Evolutionary conservation across 2,329 filamentous ascomycete genomes (phyloP).

Genomic region (Colletotrichum sp.): DNA sequence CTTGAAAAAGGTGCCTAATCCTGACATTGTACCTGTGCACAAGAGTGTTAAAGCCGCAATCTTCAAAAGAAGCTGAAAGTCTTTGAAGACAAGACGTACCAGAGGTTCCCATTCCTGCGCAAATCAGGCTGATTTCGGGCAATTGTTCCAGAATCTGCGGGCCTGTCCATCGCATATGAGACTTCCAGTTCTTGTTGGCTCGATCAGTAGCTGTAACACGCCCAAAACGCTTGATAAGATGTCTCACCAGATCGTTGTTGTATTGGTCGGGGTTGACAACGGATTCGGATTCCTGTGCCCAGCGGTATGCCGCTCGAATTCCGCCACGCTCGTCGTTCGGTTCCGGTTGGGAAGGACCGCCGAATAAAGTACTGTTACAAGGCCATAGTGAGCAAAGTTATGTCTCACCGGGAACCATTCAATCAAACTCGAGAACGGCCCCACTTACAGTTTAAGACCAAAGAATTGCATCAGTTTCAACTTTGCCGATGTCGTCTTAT

Average conservation of each 20-base stretch:
- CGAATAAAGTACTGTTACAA: slow-evolving; percentile 53
- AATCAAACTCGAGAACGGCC: neutral
- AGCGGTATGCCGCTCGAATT: slow-evolving; percentile 50
- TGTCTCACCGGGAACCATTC: neutral
- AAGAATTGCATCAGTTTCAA: slow-evolving; percentile 64
- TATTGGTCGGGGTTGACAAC: slow-evolving; percentile 62
- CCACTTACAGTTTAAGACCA: slow-evolving; percentile 55
- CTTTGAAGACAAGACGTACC: slow-evolving; percentile 35
- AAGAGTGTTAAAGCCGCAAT: neutral
- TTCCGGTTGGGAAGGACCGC: slow-evolving; percentile 63
- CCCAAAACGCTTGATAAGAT: neutral
- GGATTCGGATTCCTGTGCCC: slow-evolving; percentile 44
- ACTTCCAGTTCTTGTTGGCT: slow-evolving; percentile 50
- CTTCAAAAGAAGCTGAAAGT: neutral
- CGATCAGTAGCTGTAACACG: neutral
- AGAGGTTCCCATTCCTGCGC: slow-evolving; percentile 62
- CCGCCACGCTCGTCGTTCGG: slow-evolving; percentile 57
- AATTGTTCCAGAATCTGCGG: slow-evolving; percentile 63
- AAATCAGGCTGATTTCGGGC: slow-evolving; percentile 62
- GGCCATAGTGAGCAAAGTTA: neutral
- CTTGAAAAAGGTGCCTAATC: slow-evolving; percentile 56
- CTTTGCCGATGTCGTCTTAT: slow-evolving; percentile 61
- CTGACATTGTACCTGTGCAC: slow-evolving; percentile 47
- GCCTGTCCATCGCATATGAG: slow-evolving; percentile 64
- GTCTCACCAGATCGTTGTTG: slow-evolving; percentile 49